Evolutionary conservation across 345 rosid genomes (phyloP), one percentile per base, ranked within the genome.

Genomic region (Euclidium syriacum): DNA sequence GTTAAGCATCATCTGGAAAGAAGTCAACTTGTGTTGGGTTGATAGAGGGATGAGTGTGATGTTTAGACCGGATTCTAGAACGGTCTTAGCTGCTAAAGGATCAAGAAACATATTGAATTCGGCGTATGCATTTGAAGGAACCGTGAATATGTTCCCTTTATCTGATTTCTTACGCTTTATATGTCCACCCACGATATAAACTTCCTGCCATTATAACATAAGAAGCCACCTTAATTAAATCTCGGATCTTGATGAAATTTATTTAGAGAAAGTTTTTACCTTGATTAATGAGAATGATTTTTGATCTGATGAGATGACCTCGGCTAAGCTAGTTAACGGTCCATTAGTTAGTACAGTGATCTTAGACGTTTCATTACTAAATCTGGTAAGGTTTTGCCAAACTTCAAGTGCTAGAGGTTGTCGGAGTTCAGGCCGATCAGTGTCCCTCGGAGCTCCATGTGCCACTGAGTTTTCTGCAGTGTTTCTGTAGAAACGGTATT

Each of bases 61-160:
- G 52, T 81, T 54, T 17, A 92, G 62, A 19, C 70, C 65, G 4
- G 98, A 92, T 23, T 77, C 70, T 3, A 92, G 70, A 32, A 87
- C 96, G 3, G 76, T 72, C 61, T 87, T 85, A 25, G 94, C 94
- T 18, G 96, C 94, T 30, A 79, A 74, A 7, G 98, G 95, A 62
- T 92, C 98, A 4, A 92, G 89, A 78, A 79, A 87, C 81, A 92
- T 83, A 48, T 87, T 92, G 83, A 87, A 78, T 65, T 92, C 98
- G 26, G 95, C 70, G 47, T 83, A 68, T 42, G 67, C 63, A 51
- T 86, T 85, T 2, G 79, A 66, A 72, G 82, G 77, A 41, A 76
- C 32, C 1, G 75, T 75, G 47, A 86, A 77, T 41, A 83, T 58
- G 71, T 86, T 85, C 40, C 96, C 96, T 41, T 70, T 53, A 36